Evolutionary conservation across 192 early-diverging fungal species (phyloP).

Genomic region (Linnemannia exigua): DNA sequence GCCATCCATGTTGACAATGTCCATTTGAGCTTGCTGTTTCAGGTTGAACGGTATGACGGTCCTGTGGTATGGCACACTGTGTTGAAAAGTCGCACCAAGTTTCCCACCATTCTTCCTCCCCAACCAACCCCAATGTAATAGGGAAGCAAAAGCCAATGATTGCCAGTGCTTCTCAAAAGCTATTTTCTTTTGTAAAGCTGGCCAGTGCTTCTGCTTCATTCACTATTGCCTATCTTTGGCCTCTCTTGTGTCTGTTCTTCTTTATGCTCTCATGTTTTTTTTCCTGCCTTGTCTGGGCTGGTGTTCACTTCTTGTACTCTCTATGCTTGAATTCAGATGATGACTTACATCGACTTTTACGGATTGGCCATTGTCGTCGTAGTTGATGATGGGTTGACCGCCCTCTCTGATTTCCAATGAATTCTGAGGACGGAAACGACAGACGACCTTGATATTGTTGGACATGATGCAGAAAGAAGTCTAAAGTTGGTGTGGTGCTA

Average conservation of each 20-base stretch:
- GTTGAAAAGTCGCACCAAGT: background rate
- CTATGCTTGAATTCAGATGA: background rate
- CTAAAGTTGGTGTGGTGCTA: background rate
- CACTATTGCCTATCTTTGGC: background rate
- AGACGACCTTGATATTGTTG: conserved; percentile 97
- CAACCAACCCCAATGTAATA: background rate
- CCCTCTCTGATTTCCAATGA: conserved; percentile 91
- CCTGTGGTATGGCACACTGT: background rate
- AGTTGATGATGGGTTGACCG: conserved; percentile 86
- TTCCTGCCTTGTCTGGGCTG: background rate
- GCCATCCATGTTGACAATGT: conserved; percentile 2
- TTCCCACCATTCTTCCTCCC: background rate
- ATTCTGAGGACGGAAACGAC: conserved; percentile 98
- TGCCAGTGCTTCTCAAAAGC: background rate
- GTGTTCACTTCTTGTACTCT: background rate
- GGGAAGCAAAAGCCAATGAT: background rate
- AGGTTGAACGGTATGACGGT: background rate
- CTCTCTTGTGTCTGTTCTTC: background rate
- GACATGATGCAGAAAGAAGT: conserved; percentile 30
- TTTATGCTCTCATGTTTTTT: background rate
- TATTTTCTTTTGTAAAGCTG: background rate
- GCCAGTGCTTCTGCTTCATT: background rate
- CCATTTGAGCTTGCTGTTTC: background rate
- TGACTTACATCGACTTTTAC: conserved; percentile 61
- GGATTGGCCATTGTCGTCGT: conserved; percentile 79